Evolutionary conservation across 1,284 basidiomycete species (phyloP), one percentile per base, ranked within the genome.

Genomic region (Cerioporus squamosus): DNA sequence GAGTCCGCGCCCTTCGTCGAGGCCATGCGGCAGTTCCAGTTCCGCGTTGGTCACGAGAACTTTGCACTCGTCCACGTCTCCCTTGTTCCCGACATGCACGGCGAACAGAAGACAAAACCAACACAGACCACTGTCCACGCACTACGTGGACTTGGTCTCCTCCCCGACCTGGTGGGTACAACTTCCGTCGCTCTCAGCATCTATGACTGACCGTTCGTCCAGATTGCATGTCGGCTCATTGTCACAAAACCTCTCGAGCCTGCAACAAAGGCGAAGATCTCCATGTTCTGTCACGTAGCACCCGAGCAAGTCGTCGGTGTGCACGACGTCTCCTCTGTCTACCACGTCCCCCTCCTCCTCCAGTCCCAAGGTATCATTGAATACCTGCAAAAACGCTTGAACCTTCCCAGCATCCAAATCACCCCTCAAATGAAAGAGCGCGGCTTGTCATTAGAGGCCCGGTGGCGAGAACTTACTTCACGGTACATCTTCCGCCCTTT

Each of bases 11-110:
- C 97, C 4, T 99, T 99, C 75, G 84, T 99, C 57, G 97, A 99
- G 77, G 97, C 97, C 2, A 95, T 99, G 93, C 90, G 97, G 38
- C 97, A 99, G 77, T 99, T 99, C 83, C 95, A 99, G 75, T 99
- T 99, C 83, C 90, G 97, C 57, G 97, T 99, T 26, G 97, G 97
- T 22, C 87, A 93, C 70, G 93, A 96, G 61, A 98, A 99, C 79
- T 99, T 99, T 76, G 97, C 97, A 1, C 85, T 98, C 53, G 92
- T 99, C 64, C 97, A 98, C 70, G 97, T 99, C 59, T 96, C 94
- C n/a, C 87, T 99, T 39, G 95, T 99, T 7, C 97, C 97, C 17
- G 93, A 98, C 67, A 94, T 99, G 79, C 94, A 97, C 58, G 97
- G 97, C 55, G 97, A 99, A 75, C 97, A 98, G 72, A 99, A 99